phyloP scores from a whole-genome alignment of 345 rosid genomes.

The Eucalyptus marginata region DNA sequence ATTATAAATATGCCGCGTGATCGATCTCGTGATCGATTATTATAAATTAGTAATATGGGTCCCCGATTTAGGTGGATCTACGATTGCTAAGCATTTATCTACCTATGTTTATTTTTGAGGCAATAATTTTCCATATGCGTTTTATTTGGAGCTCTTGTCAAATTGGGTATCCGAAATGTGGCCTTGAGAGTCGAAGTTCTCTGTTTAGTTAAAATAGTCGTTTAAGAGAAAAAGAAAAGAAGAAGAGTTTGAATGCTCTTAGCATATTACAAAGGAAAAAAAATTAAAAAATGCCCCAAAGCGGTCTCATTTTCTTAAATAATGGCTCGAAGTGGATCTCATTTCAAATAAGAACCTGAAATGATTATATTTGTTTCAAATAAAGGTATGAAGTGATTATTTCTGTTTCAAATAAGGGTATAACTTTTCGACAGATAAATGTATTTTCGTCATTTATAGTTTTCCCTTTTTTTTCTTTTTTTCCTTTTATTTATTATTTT shows the following conservation, averaged over 20 bases:
- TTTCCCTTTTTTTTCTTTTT: rapidly evolving
- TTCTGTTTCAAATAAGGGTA: rapidly evolving
- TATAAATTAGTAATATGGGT: neutral
- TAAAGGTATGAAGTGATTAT: too few species aligned
- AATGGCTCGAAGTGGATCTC: too few species aligned
- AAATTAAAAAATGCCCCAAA: too few species aligned
- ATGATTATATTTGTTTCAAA: too few species aligned
- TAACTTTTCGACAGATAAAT: rapidly evolving
- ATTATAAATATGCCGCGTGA: neutral
- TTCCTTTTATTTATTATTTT: rapidly evolving
- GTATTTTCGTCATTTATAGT: too few species aligned
- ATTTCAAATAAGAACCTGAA: too few species aligned
- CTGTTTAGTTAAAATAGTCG: neutral
- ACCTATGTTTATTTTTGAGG: neutral
- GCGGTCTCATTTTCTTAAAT: too few species aligned
- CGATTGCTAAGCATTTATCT: too few species aligned
- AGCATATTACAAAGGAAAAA: neutral
- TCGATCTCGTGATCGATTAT: neutral
- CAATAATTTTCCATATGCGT: neutral
- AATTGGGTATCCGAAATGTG: neutral
- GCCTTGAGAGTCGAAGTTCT: neutral
- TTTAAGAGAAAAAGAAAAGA: neutral
- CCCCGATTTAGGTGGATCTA: neutral
- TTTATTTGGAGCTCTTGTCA: neutral
- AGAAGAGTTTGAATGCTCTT: neutral